These are phyloP conservation scores for Clonostachys chloroleuca DNA, from an alignment of 2,329 filamentous ascomycete species.

Conservation along the genomic window DNA sequence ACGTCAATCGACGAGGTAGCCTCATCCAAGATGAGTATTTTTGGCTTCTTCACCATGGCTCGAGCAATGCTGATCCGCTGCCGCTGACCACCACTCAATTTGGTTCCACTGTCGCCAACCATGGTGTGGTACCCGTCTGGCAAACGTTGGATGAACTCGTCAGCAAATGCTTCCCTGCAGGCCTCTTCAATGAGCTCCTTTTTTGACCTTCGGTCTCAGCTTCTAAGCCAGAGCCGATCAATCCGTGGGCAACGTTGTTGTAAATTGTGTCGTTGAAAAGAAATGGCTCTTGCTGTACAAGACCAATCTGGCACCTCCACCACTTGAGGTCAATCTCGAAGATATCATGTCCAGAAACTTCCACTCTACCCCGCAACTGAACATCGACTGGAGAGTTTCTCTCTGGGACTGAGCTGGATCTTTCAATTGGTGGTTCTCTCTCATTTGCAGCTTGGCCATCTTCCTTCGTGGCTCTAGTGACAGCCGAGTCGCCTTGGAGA, in stretches of 20 bases:
- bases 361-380: no score
- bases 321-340: conserved; percentile 30
- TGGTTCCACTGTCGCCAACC: conserved; percentile 90
- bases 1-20: conserved; percentile 93
- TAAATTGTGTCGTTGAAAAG: conserved; percentile 38
- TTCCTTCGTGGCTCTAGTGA: conserved; percentile 2
- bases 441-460: no score
- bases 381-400: no score
- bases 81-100: conserved; percentile 92
- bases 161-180: conserved; percentile 89
- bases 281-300: conserved; percentile 41
- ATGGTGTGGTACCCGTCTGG: conserved; percentile 90
- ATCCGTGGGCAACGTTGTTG: conserved; percentile 19
- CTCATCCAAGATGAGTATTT: conserved; percentile 84
- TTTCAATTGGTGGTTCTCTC: no score
- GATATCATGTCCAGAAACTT: conserved; percentile 20
- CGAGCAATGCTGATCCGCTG: conserved; percentile 93
- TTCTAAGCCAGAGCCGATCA: conserved; percentile 25
- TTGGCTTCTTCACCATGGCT: conserved; percentile 61
- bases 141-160: conserved; percentile 78
- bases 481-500: conserved; percentile 36
- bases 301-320: conserved; percentile 37
- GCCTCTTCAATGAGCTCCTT: conserved; percentile 67
- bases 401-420: no score
- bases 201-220: conserved; percentile 10